A percentile compares a stretch with the other conserved stretches of the same genome.
phyloP scores from a whole-genome alignment of 805 yeast species.

The Grigorovia humatica region DNA sequence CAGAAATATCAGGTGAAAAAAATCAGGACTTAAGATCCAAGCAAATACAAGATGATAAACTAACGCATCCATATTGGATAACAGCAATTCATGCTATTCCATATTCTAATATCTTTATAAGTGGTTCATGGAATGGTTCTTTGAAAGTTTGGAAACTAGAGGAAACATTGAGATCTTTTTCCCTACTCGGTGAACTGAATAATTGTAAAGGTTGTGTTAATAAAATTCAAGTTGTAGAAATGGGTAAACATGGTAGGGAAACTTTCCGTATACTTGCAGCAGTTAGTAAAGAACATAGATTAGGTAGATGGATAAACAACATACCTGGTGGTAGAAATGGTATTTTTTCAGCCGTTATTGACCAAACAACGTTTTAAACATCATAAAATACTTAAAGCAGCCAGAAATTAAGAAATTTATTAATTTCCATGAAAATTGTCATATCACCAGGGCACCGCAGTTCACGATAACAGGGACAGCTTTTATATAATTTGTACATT shows the following conservation, averaged over 20 bases:
- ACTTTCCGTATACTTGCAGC: conserved; percentile 52
- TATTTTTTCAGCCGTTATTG: conserved; percentile 44
- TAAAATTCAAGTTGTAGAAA: conserved; percentile 44
- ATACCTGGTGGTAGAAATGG: conserved; percentile 65
- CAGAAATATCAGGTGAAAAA: conserved; percentile 45
- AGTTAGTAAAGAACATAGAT: conserved; percentile 73
- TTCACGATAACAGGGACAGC: too few species aligned
- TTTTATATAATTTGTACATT: background rate
- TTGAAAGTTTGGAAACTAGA: conserved; percentile 70
- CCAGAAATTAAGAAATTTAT: too few species aligned
- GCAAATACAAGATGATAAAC: conserved; percentile 46
- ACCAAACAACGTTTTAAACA: conserved; percentile 26
- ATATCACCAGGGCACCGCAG: too few species aligned
- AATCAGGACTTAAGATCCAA: conserved; percentile 27
- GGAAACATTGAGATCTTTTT: conserved; percentile 53
- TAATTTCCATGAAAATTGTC: too few species aligned
- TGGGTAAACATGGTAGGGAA: conserved; percentile 43
- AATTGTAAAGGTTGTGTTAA: conserved; percentile 64
- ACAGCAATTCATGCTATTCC: conserved; percentile 77
- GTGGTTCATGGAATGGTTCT: conserved; percentile 83
- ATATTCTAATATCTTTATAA: conserved; percentile 68
- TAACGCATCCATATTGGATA: conserved; percentile 72
- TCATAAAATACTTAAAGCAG: background rate
- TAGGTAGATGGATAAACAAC: conserved; percentile 75
- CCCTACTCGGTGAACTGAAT: conserved; percentile 42